A percentile compares a stretch with the other conserved stretches of the same genome.
Conservation (phyloP, 31 red algal species). For the Endocladia muricata region DNA sequence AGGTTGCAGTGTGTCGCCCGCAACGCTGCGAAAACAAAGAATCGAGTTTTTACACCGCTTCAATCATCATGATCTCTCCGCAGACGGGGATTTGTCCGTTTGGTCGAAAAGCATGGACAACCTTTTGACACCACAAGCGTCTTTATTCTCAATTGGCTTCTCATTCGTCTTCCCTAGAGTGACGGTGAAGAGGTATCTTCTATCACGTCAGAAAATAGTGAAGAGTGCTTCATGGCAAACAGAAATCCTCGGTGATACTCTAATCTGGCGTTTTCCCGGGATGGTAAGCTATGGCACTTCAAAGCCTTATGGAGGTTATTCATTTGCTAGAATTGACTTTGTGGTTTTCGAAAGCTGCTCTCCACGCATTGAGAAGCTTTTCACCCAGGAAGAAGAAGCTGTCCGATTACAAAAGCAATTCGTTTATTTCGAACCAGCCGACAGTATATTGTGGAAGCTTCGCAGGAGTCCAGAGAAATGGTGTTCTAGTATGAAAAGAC, state of each 20-base stretch:
- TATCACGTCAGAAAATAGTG: background rate
- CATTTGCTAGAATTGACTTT: conserved; percentile 19
- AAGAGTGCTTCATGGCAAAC: conserved; percentile 11
- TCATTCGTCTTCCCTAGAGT: conserved; percentile 17
- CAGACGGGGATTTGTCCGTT: background rate
- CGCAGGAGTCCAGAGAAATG: background rate
- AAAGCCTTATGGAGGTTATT: conserved; percentile 1
- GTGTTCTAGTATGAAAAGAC: background rate
- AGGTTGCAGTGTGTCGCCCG: background rate
- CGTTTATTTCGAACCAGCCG: conserved; percentile 25
- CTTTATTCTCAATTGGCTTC: conserved; percentile 16
- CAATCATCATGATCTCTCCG: background rate
- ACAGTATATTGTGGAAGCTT: background rate
- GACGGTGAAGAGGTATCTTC: conserved; percentile 28
- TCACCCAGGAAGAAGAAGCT: conserved; percentile 22
- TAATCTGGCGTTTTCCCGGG: background rate
- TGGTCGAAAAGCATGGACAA: conserved; percentile 22
- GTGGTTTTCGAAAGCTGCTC: conserved; percentile 28
- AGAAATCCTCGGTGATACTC: background rate
- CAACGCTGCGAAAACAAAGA: background rate
- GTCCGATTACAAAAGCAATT: conserved; percentile 12
- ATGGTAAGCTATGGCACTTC: conserved; percentile 12
- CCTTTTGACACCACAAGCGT: background rate
- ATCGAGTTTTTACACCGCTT: conserved; percentile 17
- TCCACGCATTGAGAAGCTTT: background rate